These are phyloP conservation scores for Byssochlamys sp. DNA, from an alignment of 2,329 filamentous ascomycete species.

Conservation along the genomic window DNA sequence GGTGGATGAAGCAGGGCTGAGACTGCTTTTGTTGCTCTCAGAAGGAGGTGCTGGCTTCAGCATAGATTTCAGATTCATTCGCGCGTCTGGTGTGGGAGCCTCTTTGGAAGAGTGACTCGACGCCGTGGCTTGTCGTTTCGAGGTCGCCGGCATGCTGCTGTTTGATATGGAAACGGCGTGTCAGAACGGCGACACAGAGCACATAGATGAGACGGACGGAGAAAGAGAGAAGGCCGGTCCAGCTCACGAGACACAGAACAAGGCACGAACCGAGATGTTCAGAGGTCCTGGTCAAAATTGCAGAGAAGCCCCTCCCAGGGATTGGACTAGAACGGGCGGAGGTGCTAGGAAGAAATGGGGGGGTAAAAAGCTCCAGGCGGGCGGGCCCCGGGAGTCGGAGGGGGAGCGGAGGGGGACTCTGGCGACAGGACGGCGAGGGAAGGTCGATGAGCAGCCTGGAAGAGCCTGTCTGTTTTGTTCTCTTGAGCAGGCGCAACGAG, in stretches of 20 bases:
- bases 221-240: constrained; percentile 6
- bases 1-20: constrained; percentile 8
- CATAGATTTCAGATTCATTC: not conserved
- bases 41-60: constrained; percentile 1
- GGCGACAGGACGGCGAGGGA: not conserved
- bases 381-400: not conserved
- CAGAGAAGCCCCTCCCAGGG: not conserved
- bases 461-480: not conserved
- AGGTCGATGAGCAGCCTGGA: not conserved
- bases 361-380: constrained; percentile 2
- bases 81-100: constrained; percentile 8
- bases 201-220: constrained; percentile 4
- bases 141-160: constrained; percentile 8
- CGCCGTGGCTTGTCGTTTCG: constrained; percentile 1
- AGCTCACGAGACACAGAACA: constrained; percentile 8
- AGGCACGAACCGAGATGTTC: constrained; percentile 6
- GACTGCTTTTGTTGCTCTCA: constrained; percentile 1
- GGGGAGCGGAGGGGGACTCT: not conserved
- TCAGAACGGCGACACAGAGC: constrained; percentile 2
- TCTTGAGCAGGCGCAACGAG: constrained; percentile 6
- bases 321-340: not conserved
- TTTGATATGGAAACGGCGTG: constrained; percentile 1
- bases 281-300: not conserved
- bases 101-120: not conserved
- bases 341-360: not conserved